Evolutionary conservation across 345 rosid species (phyloP), one percentile per base, ranked within the genome.

Genomic region (Turritis glabra): DNA sequence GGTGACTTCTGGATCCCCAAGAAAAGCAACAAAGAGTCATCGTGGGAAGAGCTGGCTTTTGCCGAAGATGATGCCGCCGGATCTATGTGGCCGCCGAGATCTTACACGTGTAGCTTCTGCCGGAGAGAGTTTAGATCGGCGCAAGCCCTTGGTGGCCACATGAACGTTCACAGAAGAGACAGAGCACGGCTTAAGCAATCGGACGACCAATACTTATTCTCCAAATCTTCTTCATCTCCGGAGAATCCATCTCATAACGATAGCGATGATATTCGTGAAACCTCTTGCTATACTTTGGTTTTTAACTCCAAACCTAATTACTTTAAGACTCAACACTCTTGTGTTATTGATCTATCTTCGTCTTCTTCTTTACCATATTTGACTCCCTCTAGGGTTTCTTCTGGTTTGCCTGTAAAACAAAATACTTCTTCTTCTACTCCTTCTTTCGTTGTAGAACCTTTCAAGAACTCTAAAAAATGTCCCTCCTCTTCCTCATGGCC

Each of bases 61-160:
- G 93, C 96, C 0, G 90, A 86, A 78, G 98, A 92, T 68, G 98
- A 92, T 75, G 86, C 94, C 1, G 83, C 89, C 2, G 93, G 93
- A 40, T 32, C 85, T 22, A 57, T 84, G 70, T 92, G 98, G 97
- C 98, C 98, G n/a, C 97, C 98, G 17, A 90, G 96, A 84, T 90
- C 89, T 72, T 90, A 92, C 74, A 73, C 91, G 52, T 92, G 97
- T 61, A 90, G 88, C 84, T 90, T 90, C 38, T 92, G 97, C 62
- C 83, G 85, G 62, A 81, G 96, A 82, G 94, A 92, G 74, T 92
- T 92, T 70, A 81, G 85, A 77, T 90, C 95, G 58, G 96, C 96
- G 69, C 98, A 87, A 86, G 97, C 97, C 53, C 87, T 92, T 14
- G 97, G 97, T 25, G 97, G 97, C 57, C 97, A 92, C 76, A 92